A percentile compares a stretch with the other conserved stretches of the same genome.
Conservation (phyloP, 352 stramenopile species). For the Phytophthora ohioensis region DNA sequence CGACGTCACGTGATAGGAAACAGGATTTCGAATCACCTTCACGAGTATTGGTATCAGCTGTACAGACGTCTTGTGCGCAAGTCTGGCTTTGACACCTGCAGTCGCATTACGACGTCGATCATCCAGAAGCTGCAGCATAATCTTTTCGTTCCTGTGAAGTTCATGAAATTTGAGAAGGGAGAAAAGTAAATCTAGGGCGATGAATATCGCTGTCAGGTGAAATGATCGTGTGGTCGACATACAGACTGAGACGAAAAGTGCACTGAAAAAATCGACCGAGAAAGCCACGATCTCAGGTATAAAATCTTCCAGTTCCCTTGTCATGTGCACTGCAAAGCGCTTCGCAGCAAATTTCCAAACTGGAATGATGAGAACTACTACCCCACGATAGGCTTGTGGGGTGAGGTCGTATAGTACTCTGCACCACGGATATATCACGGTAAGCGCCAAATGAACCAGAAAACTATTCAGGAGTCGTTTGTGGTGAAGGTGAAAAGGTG, state of each 20-base stretch:
- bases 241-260: slow-evolving; percentile 27
- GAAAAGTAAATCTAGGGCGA: not conserved
- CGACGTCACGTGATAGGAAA: not conserved
- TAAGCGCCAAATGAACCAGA: slow-evolving; percentile 1
- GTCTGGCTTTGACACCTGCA: not conserved
- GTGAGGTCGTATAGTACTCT: slow-evolving; percentile 9
- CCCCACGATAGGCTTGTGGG: not conserved
- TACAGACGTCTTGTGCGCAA: not conserved
- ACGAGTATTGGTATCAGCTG: not conserved
- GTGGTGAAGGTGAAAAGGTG: not conserved
- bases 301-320: slow-evolving; percentile 14
- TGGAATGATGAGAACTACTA: slow-evolving; percentile 4
- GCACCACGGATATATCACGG: slow-evolving; percentile 6
- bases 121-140: not conserved
- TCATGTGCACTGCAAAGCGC: not conserved
- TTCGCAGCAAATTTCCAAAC: slow-evolving; percentile 20
- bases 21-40: not conserved
- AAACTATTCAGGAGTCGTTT: not conserved
- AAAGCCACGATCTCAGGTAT: slow-evolving; percentile 20
- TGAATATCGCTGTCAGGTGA: slow-evolving; percentile 1
- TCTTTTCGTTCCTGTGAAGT: not conserved
- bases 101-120: not conserved
- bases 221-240: slow-evolving; percentile 14
- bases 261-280: slow-evolving; percentile 21
- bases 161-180: slow-evolving; percentile 8